Evolutionary conservation across 148 eudicot genomes (phyloP), one percentile per base, ranked within the genome.

Genomic region (Rhododendron williamsianum): DNA sequence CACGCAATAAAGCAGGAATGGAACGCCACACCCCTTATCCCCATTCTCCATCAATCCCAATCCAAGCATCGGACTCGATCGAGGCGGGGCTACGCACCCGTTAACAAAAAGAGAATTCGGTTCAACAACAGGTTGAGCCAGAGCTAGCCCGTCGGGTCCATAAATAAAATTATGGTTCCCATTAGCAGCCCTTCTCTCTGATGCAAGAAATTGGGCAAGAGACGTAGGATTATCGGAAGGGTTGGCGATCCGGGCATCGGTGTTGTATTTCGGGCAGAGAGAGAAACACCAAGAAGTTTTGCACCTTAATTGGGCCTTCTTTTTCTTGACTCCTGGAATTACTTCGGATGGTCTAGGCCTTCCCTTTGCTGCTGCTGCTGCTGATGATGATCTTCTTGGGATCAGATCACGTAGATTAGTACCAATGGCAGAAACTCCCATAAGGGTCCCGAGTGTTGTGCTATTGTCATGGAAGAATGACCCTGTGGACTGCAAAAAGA

Each of bases 401-500:
- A 38, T 38, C 43, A 94, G 91, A 87, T 91, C 89, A 77, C 13
- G 41, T 33, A 4, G 38, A 33, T 33, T 71, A 71, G 33, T n/a
- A n/a, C 88, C 82, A 56, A 90, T 88, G 89, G 87, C 92, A 1
- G 96, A 90, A 35, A 91, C 93, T 52, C 96, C 94, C 79, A 94
- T 87, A 43, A 92, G 90, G 88, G 91, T 94, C 60, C 96, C 94
- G 6, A 94, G 86, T 81, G 96, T 91, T 27, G 87, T 94, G 90
- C 96, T 94, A 78, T 91, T 90, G 91, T 91, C 93, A 91, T 91
- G 93, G 87, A 92, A 94, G 83, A 91, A 92, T 30, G 96, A 94
- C 3, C 93, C 92, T 81, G 94, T 94, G 30, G 96, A 94, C 96
- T 93, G 91, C 78, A 19, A 74, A 15, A 9, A 21, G 43, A n/a